Evolutionary conservation across 2,329 filamentous ascomycete species (phyloP).

Genomic region (Monosporascus sp.): DNA sequence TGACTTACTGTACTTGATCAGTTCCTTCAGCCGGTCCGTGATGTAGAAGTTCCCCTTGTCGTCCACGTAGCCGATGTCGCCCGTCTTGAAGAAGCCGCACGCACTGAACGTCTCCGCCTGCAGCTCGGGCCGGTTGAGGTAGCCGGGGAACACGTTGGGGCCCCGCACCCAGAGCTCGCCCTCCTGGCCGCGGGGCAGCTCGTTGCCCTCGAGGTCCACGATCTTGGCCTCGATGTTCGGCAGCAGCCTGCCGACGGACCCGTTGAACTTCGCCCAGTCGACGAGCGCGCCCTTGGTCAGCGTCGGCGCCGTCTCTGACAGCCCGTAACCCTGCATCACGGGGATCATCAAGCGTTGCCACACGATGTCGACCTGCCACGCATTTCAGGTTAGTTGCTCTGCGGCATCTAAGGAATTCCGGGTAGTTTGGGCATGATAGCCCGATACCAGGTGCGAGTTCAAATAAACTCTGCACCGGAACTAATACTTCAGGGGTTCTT

Average conservation of each 20-base stretch:
- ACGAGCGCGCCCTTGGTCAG: constrained; percentile 69
- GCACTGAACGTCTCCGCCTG: constrained; percentile 65
- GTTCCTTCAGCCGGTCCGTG: constrained; percentile 75
- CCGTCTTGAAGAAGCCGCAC: constrained; percentile 87
- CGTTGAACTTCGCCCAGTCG: constrained; percentile 71
- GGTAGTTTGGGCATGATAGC: background rate
- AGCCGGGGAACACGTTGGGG: constrained; percentile 76
- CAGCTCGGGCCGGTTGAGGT: constrained; percentile 66
- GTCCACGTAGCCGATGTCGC: constrained; percentile 79
- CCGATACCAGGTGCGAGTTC: background rate
- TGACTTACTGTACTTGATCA: constrained; percentile 54
- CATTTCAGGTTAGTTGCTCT: background rate
- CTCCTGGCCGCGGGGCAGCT: constrained; percentile 53
- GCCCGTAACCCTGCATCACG: constrained; percentile 88
- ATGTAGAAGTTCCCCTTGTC: constrained; percentile 79
- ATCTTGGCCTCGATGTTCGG: constrained; percentile 80
- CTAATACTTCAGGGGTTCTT: background rate
- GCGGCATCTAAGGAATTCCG: background rate
- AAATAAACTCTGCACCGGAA: background rate
- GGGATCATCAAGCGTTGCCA: constrained; percentile 69
- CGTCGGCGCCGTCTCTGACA: constrained; percentile 80
- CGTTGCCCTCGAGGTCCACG: constrained; percentile 56
- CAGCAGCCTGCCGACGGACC: constrained; percentile 70
- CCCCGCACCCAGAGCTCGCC: constrained; percentile 77
- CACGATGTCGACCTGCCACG: constrained; percentile 53